Percentiles rank a stretch among this genome's conserved stretches.
phyloP scores from a whole-genome alignment of 2,329 filamentous ascomycete genomes.

The Ophiostoma sp. region DNA sequence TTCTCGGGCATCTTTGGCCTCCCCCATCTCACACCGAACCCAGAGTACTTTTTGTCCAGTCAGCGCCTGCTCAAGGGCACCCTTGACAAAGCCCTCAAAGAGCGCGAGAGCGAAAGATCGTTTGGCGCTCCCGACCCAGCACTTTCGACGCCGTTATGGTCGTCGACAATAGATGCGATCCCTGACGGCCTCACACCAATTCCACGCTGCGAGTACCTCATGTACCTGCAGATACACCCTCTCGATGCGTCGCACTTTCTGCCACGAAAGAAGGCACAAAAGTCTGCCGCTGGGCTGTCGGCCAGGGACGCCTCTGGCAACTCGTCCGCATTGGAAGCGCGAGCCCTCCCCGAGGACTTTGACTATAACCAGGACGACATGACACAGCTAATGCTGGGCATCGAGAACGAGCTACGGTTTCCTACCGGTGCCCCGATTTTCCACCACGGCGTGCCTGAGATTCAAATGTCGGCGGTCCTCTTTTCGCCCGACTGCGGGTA shows the following conservation, averaged over 20 bases:
- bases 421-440: conserved; percentile 56
- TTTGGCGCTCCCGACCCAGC: conserved; percentile 55
- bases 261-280: background rate
- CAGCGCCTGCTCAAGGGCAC: conserved; percentile 66
- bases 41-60: conserved; percentile 54
- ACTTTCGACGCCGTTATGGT: conserved; percentile 61
- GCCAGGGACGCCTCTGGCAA: background rate
- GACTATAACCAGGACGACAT: conserved; percentile 25
- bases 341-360: conserved; percentile 15
- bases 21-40: conserved; percentile 68
- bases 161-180: conserved; percentile 58
- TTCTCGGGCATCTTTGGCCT: conserved; percentile 87
- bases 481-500: conserved; percentile 66
- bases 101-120: conserved; percentile 53
- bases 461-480: conserved; percentile 58
- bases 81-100: conserved; percentile 60
- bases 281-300: background rate
- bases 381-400: conserved; percentile 35
- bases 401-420: conserved; percentile 59
- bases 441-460: conserved; percentile 43
- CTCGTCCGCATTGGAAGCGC: background rate
- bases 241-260: conserved; percentile 39
- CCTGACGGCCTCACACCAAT: conserved; percentile 54
- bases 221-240: conserved; percentile 75
- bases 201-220: conserved; percentile 82